Conservation (phyloP, 306 rosid species). For the Inga leiocalycina region DNA sequence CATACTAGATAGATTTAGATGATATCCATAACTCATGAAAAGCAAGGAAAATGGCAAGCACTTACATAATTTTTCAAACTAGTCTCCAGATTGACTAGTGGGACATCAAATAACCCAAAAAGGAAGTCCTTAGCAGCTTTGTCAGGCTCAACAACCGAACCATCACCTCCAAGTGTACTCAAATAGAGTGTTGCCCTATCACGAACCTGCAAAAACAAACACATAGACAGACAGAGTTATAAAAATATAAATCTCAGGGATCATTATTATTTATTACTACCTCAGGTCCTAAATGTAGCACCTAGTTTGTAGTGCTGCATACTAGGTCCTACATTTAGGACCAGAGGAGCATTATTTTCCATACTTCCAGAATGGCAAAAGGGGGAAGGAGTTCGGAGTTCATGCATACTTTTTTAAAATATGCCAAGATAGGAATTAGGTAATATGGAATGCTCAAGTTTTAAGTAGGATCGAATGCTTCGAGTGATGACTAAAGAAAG, state of each 20-base stretch:
- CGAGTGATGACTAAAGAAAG: neutral
- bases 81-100: slow-evolving; percentile 89
- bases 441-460: neutral
- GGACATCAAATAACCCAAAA: slow-evolving; percentile 88
- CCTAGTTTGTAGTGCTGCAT: too few species aligned
- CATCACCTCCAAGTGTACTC: slow-evolving; percentile 85
- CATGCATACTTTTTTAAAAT: slow-evolving; percentile 6
- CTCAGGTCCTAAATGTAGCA: too few species aligned
- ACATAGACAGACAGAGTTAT: neutral
- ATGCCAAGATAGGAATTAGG: neutral
- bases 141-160: slow-evolving; percentile 74
- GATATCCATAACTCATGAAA: slow-evolving; percentile 17
- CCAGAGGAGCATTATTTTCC: neutral
- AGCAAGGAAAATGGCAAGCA: slow-evolving; percentile 33
- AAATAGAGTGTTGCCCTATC: slow-evolving; percentile 97
- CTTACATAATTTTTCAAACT: slow-evolving; percentile 93
- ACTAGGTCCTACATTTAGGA: too few species aligned
- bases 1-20: slow-evolving; percentile 47
- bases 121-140: slow-evolving; percentile 73
- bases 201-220: slow-evolving; percentile 65
- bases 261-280: neutral
- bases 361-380: neutral
- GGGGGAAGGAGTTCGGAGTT: neutral
- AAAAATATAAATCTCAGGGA: slow-evolving; percentile 14
- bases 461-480: neutral